Percentiles rank a stretch among this genome's conserved stretches.
These are phyloP conservation scores for Trichoderma polysporum DNA, from an alignment of 2,329 filamentous ascomycete species.

Conservation along the genomic window DNA sequence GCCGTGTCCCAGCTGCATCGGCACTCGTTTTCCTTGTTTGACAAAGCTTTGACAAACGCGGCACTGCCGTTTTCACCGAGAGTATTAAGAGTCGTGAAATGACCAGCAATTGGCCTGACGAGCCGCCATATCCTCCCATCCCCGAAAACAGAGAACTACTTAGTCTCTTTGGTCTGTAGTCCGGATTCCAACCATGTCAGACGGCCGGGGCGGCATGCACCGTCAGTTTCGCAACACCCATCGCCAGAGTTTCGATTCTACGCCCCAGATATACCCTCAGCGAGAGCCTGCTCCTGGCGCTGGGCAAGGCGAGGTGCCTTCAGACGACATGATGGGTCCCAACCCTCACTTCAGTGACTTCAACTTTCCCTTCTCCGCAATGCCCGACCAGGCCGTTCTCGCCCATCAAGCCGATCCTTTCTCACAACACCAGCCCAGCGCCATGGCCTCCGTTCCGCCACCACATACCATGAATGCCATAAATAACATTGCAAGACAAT, in stretches of 20 bases:
- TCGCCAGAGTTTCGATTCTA: slow-evolving; percentile 29
- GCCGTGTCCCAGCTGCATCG: not conserved
- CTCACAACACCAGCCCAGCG: slow-evolving; percentile 31
- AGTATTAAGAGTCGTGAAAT: slow-evolving; percentile 8
- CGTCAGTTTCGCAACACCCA: slow-evolving; percentile 34
- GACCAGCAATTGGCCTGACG: slow-evolving; percentile 9
- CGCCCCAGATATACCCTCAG: slow-evolving; percentile 29
- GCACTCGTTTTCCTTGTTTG: not conserved
- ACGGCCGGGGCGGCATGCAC: slow-evolving; percentile 31
- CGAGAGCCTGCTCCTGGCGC: slow-evolving; percentile 24
- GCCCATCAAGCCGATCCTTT: slow-evolving; percentile 36
- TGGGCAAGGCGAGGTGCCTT: slow-evolving; percentile 26
- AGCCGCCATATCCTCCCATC: not conserved
- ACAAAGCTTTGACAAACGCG: not conserved
- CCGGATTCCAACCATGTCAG: slow-evolving; percentile 30
- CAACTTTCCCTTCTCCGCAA: slow-evolving; percentile 47
- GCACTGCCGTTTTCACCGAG: not conserved
- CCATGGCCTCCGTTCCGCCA: slow-evolving; percentile 25
- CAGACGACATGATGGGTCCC: slow-evolving; percentile 42
- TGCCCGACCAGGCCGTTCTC: slow-evolving; percentile 32
- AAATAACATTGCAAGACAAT: slow-evolving; percentile 25
- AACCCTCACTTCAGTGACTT: slow-evolving; percentile 53
- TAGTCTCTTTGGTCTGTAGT: slow-evolving; percentile 3
- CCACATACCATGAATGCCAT: slow-evolving; percentile 25
- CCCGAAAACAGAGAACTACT: not conserved